Evolutionary conservation across 2,329 filamentous ascomycete genomes (phyloP), one percentile per base, ranked within the genome.

Genomic region (Moelleriella libera): DNA sequence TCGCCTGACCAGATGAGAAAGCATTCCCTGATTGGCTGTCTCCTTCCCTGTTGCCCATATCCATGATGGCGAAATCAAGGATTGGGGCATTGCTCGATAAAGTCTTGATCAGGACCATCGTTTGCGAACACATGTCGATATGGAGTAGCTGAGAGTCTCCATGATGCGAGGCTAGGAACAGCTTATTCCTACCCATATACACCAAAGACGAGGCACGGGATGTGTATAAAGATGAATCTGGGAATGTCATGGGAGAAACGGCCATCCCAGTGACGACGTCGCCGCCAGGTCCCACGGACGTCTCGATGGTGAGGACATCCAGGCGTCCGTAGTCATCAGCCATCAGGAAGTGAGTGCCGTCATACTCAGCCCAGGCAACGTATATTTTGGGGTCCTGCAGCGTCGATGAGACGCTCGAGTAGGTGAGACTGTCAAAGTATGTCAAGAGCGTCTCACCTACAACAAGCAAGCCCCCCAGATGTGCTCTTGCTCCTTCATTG

Each of bases 61-160:
- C 92, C 88, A 97, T 95, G 12, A 98, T 80, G 1, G 85, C 83
- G 56, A 98, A 96, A 60, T 98, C 92, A 40, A 97, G 68, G 41
- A 98, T 85, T 0, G 92, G 92, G 0, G 85, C 88, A 55, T 97
- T 87, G 58, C 95, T 98, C 5, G 61, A 60, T 12, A 67, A 52
- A 0, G 79, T 83, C 59, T 95, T 88, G 8, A 92, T 63, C 5
- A 89, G 64, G 44, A 82, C 71, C 50, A 89, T 70, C 0, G 72
- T 58, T 29, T 60, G 55, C 0, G 61, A 54, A 2, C 63, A 56
- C 5, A 66, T 52, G 21, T 68, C 74, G 32, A 82, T 70, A 46
- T 76, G 72, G 43, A 92, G 76, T 7, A 97, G 73, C 60, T 96
- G 88, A 1, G 88, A 94, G 62, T 98, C 87, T 37, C 90, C 90